phyloP scores from a whole-genome alignment of 768 basidiomycete genomes.

The Jaapia argillacea region DNA sequence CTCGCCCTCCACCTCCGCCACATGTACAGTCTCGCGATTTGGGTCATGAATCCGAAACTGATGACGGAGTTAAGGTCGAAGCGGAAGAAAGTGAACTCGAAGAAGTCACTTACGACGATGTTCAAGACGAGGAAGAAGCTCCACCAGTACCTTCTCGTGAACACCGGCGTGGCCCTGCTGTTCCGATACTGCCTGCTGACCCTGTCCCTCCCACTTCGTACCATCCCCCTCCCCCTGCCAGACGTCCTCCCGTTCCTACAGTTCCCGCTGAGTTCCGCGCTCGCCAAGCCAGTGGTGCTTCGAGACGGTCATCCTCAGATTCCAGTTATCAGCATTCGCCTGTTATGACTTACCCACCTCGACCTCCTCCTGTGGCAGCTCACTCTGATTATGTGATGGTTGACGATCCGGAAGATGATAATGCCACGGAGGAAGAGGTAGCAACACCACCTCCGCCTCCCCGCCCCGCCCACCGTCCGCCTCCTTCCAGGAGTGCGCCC shows the following conservation, averaged over 20 bases:
- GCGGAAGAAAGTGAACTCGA: slow-evolving; percentile 68
- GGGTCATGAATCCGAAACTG: slow-evolving; percentile 37
- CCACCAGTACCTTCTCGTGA: slow-evolving; percentile 40
- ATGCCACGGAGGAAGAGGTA: slow-evolving; percentile 19
- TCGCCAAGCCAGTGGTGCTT: too few species aligned
- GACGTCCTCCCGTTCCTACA: slow-evolving; percentile 16
- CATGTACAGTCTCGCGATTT: slow-evolving; percentile 27
- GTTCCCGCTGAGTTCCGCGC: too few species aligned
- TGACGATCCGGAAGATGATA: slow-evolving; percentile 11
- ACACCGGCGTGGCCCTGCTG: slow-evolving; percentile 16
- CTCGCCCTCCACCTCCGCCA: slow-evolving; percentile 21
- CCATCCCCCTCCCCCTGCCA: slow-evolving; percentile 11
- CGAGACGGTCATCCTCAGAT: too few species aligned
- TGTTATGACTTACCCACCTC: too few species aligned
- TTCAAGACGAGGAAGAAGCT: slow-evolving; percentile 13
- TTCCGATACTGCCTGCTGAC: slow-evolving; percentile 5
- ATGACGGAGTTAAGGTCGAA: slow-evolving; percentile 57
- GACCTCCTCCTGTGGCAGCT: neutral
- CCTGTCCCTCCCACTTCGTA: slow-evolving; percentile 9
- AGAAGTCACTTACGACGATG: slow-evolving; percentile 52
- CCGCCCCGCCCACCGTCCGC: slow-evolving; percentile 13
- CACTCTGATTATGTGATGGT: slow-evolving; percentile 23
- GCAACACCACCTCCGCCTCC: slow-evolving; percentile 40
- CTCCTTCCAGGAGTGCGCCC: slow-evolving; percentile 26
- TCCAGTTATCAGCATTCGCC: too few species aligned